Evolutionary conservation across 768 basidiomycete genomes (phyloP).

Genomic region (Holtermannia corniformis): DNA sequence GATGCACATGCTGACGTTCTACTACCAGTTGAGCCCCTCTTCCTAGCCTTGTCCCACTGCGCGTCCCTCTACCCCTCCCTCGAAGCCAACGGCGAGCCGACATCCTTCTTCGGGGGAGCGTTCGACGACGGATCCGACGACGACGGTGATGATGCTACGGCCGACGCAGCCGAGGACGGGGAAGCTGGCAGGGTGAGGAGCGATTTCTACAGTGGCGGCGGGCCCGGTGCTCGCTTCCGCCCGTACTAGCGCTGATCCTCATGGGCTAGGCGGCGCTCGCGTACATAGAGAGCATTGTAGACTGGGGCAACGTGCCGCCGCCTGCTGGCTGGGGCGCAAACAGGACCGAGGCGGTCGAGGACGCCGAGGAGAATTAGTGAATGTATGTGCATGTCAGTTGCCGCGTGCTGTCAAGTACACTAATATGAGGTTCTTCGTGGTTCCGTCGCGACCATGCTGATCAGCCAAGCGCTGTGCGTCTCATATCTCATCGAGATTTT

Average conservation of each 20-base stretch:
- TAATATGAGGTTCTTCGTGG: too few species aligned
- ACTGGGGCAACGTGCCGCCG: not conserved
- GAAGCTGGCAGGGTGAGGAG: conserved; percentile 33
- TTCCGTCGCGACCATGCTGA: too few species aligned
- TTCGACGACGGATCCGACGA: not conserved
- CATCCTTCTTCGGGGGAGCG: conserved; percentile 17
- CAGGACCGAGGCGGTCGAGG: not conserved
- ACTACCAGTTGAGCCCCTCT: conserved; percentile 25
- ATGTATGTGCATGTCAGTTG: too few species aligned
- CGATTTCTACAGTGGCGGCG: conserved; percentile 35
- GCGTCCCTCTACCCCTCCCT: conserved; percentile 30
- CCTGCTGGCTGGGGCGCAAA: not conserved
- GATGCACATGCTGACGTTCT: not conserved
- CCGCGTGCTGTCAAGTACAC: too few species aligned
- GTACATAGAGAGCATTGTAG: not conserved
- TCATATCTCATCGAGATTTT: too few species aligned
- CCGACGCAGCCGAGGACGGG: not conserved
- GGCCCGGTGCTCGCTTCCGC: conserved; percentile 30
- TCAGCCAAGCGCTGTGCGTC: too few species aligned
- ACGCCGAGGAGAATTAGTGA: too few species aligned
- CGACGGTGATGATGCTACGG: conserved; percentile 1
- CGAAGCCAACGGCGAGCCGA: conserved; percentile 22
- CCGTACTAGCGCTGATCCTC: conserved; percentile 16
- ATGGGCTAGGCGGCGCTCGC: not conserved
- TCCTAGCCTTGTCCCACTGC: conserved; percentile 27